A percentile compares a stretch with the other conserved stretches of the same genome.
phyloP scores from a whole-genome alignment of 352 stramenopile genomes.

The Phytophthora litchii region DNA sequence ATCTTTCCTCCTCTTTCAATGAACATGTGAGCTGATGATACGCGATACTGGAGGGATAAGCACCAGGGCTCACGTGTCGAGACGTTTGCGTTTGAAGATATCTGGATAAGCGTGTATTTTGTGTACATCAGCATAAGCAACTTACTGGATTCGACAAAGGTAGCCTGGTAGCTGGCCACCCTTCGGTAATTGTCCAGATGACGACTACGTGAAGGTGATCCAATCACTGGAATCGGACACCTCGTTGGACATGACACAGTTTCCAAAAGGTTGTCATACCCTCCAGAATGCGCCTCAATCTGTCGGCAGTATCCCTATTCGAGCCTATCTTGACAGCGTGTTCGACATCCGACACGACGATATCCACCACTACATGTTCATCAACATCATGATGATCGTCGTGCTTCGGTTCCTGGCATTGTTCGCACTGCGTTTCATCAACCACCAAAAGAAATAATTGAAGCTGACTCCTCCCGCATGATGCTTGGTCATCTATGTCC shows the following conservation, averaged over 20 bases:
- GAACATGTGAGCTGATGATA: not conserved
- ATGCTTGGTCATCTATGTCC: not conserved
- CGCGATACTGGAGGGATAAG: too few species aligned
- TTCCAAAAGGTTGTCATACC: too few species aligned
- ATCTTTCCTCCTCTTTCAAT: not conserved
- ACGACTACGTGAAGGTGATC: slow-evolving; percentile 29
- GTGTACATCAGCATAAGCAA: too few species aligned
- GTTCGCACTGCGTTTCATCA: slow-evolving; percentile 51
- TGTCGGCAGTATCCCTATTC: slow-evolving; percentile 28
- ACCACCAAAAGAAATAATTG: slow-evolving; percentile 57
- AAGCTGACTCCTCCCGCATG: not conserved
- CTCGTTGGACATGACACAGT: too few species aligned
- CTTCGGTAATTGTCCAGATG: slow-evolving; percentile 37
- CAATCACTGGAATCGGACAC: too few species aligned
- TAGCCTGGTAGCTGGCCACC: too few species aligned
- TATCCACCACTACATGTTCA: slow-evolving; percentile 40
- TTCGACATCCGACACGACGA: slow-evolving; percentile 47
- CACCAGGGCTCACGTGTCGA: too few species aligned
- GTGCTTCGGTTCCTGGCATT: slow-evolving; percentile 47
- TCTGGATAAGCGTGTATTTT: too few species aligned
- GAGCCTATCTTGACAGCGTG: slow-evolving; percentile 37
- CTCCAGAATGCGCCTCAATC: too few species aligned
- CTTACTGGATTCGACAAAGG: too few species aligned
- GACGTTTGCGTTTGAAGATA: too few species aligned
- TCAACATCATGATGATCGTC: slow-evolving; percentile 42